phyloP scores from a whole-genome alignment of 2,329 filamentous ascomycete species.

The Lachnellula subtilissima region DNA sequence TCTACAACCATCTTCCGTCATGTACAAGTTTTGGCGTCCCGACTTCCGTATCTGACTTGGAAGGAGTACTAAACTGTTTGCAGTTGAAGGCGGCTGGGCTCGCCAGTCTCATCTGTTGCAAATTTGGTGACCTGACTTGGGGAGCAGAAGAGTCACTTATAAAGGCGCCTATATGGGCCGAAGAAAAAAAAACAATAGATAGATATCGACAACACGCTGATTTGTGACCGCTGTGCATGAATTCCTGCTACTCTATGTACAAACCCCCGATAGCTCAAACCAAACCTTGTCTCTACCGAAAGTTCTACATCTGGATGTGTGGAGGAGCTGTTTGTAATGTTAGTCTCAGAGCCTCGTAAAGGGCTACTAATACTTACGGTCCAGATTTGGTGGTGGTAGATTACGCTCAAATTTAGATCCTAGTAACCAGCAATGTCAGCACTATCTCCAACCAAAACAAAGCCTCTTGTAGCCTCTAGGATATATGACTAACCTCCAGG shows the following conservation, averaged over 20 bases:
- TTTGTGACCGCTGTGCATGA: not conserved
- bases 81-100: no score
- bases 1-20: no score
- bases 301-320: slow-evolving; percentile 19
- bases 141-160: not conserved
- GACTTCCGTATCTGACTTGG: no score
- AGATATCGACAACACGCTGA: not conserved
- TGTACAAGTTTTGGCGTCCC: no score
- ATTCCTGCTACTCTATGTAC: slow-evolving; percentile 15
- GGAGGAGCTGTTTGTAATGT: slow-evolving; percentile 24
- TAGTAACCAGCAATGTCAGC: slow-evolving; percentile 34
- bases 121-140: no score
- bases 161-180: no score
- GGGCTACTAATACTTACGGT: slow-evolving; percentile 58
- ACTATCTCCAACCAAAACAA: not conserved
- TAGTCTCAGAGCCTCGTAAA: slow-evolving; percentile 1
- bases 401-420: slow-evolving; percentile 97
- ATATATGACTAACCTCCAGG: slow-evolving; percentile 68
- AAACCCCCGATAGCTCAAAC: slow-evolving; percentile 3
- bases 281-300: not conserved
- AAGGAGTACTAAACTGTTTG: no score
- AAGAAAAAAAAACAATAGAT: not conserved
- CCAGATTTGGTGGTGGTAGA: slow-evolving; percentile 70
- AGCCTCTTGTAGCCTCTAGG: not conserved
- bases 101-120: no score